Percentiles rank a stretch among this genome's conserved stretches.
These are phyloP conservation scores for Cytospora paraplurivora DNA, from an alignment of 2,329 filamentous ascomycete species.

Conservation along the genomic window DNA sequence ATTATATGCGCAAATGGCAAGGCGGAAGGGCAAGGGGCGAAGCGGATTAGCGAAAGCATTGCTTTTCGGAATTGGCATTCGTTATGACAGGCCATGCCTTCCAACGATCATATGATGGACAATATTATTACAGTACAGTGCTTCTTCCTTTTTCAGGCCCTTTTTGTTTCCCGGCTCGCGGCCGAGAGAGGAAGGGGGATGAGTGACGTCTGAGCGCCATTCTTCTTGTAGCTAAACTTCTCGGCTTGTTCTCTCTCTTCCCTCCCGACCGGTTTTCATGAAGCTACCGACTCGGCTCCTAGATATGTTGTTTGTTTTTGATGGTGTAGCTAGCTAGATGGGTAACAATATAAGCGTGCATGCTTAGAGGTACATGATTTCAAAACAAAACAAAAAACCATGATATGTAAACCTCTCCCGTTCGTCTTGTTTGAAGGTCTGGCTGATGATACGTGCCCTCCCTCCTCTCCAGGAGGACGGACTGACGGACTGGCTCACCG, in stretches of 20 bases:
- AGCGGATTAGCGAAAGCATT: constrained; percentile 15
- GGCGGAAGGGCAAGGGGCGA: too few species aligned
- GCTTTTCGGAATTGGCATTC: constrained; percentile 20
- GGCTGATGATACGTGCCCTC: too few species aligned
- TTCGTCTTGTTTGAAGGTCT: too few species aligned
- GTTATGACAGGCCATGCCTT: constrained; percentile 26
- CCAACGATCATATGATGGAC: constrained; percentile 25
- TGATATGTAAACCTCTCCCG: too few species aligned
- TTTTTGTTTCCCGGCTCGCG: not conserved
- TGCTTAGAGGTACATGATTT: too few species aligned
- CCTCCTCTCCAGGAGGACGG: too few species aligned
- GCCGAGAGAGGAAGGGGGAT: not conserved
- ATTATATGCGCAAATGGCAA: constrained; percentile 19
- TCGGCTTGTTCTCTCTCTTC: constrained; percentile 12
- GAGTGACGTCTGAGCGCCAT: not conserved
- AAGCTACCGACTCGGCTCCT: too few species aligned
- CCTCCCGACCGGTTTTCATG: not conserved
- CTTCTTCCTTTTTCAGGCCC: not conserved
- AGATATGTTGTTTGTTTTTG: too few species aligned
- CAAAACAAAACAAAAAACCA: too few species aligned
- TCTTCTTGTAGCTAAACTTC: not conserved
- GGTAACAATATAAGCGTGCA: too few species aligned
- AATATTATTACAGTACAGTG: constrained; percentile 25
- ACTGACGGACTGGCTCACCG: constrained; percentile 20
- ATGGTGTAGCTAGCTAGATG: too few species aligned